Evolutionary conservation across 345 rosid genomes (phyloP).

Genomic region (Psidium guajava): DNA sequence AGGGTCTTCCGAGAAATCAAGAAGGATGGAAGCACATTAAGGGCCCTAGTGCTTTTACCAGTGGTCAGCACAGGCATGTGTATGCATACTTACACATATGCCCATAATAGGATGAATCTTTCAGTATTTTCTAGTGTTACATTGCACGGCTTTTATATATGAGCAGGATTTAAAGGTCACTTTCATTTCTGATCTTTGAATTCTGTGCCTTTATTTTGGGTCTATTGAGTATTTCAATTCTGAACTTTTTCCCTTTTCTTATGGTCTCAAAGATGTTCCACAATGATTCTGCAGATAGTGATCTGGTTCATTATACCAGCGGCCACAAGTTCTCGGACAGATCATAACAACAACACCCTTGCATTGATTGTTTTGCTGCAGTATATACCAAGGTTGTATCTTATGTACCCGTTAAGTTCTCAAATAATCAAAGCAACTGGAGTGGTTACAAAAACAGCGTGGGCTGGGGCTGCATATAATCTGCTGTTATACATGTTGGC

Average conservation of each 20-base stretch:
- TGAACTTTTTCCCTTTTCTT: not conserved
- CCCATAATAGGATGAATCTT: not conserved
- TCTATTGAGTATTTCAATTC: not conserved
- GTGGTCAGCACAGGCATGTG: not conserved
- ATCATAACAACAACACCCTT: conserved; percentile 58
- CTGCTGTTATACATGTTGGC: conserved; percentile 38
- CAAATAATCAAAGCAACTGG: conserved; percentile 72
- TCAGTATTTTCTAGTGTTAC: not conserved
- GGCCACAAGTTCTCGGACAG: conserved; percentile 32
- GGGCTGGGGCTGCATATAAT: conserved; percentile 49
- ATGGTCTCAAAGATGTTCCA: not conserved
- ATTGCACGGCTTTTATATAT: not conserved
- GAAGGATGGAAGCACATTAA: not conserved
- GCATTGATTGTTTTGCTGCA: conserved; percentile 70
- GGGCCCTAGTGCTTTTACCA: not conserved
- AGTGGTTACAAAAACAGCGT: conserved; percentile 33
- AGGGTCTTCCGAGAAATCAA: not conserved
- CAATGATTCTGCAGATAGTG: conserved; percentile 36
- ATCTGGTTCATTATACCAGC: conserved; percentile 62
- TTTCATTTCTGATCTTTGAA: not conserved
- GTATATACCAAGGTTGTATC: conserved; percentile 68
- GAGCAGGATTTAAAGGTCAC: not conserved
- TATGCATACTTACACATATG: not conserved
- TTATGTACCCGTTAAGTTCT: conserved; percentile 76
- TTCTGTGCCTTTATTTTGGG: not conserved